A percentile compares a stretch with the other conserved stretches of the same genome.
phyloP scores from a whole-genome alignment of 352 stramenopile species.

The Phytophthora idaei region DNA sequence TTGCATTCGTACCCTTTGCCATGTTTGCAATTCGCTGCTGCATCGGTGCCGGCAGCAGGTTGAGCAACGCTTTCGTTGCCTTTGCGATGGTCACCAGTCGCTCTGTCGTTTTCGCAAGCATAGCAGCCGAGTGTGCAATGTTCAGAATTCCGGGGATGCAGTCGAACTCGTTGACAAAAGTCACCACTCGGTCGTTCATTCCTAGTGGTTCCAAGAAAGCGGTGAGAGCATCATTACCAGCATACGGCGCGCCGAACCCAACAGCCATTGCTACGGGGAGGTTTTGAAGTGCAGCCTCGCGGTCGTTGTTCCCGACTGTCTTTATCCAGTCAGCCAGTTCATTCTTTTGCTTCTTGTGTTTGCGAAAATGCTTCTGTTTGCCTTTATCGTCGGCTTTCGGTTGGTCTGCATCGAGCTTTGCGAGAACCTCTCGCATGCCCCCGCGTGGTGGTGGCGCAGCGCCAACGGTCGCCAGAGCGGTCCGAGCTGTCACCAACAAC shows the following conservation, averaged over 20 bases:
- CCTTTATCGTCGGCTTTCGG: constrained; percentile 36
- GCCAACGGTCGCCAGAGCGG: constrained; percentile 6
- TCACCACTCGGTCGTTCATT: constrained; percentile 61
- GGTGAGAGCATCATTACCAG: constrained; percentile 52
- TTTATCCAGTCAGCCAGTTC: constrained; percentile 25
- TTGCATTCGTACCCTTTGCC: constrained; percentile 20
- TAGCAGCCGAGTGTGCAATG: constrained; percentile 72
- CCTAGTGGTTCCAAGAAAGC: constrained; percentile 54
- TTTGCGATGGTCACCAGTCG: constrained; percentile 79
- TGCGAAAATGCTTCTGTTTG: constrained; percentile 29
- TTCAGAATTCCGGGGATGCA: constrained; percentile 85
- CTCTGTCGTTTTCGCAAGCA: constrained; percentile 80
- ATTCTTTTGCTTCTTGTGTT: constrained; percentile 33
- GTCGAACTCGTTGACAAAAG: constrained; percentile 86
- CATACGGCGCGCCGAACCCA: constrained; percentile 76
- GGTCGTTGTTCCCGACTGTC: constrained; percentile 21
- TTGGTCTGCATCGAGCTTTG: constrained; percentile 55
- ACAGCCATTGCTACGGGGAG: constrained; percentile 57
- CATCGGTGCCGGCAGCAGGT: constrained; percentile 68
- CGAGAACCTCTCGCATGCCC: constrained; percentile 44
- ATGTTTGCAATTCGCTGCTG: constrained; percentile 57
- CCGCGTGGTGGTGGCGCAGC: constrained; percentile 42
- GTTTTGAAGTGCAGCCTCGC: constrained; percentile 20
- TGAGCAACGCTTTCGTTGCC: constrained; percentile 71
- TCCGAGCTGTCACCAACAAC: constrained; percentile 33